Base-by-base conservation (phyloP, 2,329 filamentous ascomycete genomes). In the Elsinoe batatas region DNA sequence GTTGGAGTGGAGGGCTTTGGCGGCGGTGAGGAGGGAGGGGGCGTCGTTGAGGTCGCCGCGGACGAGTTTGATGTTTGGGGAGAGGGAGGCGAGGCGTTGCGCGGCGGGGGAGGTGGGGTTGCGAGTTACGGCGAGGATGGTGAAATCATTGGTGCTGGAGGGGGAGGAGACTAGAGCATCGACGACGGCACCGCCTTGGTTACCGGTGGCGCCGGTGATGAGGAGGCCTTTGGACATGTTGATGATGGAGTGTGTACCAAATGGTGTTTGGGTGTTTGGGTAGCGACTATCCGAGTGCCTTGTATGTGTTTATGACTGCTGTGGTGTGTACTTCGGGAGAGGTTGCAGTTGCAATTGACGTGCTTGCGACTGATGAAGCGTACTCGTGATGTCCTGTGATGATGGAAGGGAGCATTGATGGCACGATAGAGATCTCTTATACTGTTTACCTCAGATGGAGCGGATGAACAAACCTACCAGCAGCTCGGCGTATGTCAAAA, bases 61-160 rank as follows among this genome's bases (percentile, higher is more conserved):
- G 3, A 85, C 73, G 1, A 85, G 61, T 20, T 74, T 74, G 60
- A 84, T 74, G 11, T 72, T 72, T 6, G 74, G 62, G 1, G 75
- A 74, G 56, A 74, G 69, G 8, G 68, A 57, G 1, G 67, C 62
- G 2, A 83, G 74, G 13, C 69, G 70, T 62, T 79, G 71, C 0
- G 81, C 78, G 1, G 73, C 73, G 0, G 67, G 49, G 0, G 79
- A 81, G n/a, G 67, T 64, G 0, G 74, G 62, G 61, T 84, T 74
- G 58, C 82, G 78, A 2, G 82, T 84, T 18, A 85, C 71, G 5
- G 82, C 83, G 13, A 82, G 72, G 53, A 85, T 79, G 11, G 75
- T 71, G 58, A 76, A 74, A 17, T 71, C 60, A 60, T 61, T 67
- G 49, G 64, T 62, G 17, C 62, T 58, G 15, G 62, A 62, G 0